Conservation (phyloP, 1,284 basidiomycete genomes). For the Ceratobasidium sp. region DNA sequence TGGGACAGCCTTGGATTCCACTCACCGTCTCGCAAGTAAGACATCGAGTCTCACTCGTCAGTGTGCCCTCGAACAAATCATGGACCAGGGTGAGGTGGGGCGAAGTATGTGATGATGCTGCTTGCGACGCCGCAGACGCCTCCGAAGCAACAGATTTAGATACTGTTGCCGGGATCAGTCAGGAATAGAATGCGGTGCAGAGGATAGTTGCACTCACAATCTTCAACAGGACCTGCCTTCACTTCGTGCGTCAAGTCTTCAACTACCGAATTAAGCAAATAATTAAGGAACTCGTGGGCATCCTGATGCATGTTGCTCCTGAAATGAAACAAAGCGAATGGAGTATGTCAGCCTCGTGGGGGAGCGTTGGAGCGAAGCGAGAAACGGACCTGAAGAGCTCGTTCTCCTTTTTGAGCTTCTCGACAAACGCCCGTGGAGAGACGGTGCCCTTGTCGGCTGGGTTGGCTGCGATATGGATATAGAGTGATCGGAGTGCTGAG, state of each 20-base stretch:
- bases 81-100: slow-evolving; percentile 50
- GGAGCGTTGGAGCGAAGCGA: not conserved
- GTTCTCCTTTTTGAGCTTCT: slow-evolving; percentile 88
- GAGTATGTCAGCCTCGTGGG: not conserved
- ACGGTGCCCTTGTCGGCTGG: slow-evolving; percentile 82
- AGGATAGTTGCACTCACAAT: not conserved
- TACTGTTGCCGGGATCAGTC: slow-evolving; percentile 31
- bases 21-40: slow-evolving; percentile 93
- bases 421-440: slow-evolving; percentile 86
- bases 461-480: slow-evolving; percentile 78
- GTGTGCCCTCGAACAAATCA: slow-evolving; percentile 84
- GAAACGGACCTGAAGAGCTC: slow-evolving; percentile 64
- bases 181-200: not conserved
- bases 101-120: slow-evolving; percentile 41
- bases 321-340: not conserved
- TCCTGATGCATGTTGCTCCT: slow-evolving; percentile 91
- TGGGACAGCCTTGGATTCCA: slow-evolving; percentile 34
- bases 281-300: slow-evolving; percentile 97
- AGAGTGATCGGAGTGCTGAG: slow-evolving; percentile 90
- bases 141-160: slow-evolving; percentile 43
- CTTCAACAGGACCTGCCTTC: slow-evolving; percentile 24
- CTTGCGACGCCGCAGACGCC: slow-evolving; percentile 31
- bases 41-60: slow-evolving; percentile 97
- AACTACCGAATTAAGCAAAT: slow-evolving; percentile 89
- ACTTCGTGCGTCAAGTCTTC: slow-evolving; percentile 86